Base-by-base conservation (phyloP, 2,329 filamentous ascomycete genomes). In the Pseudopyrenochaeta lycopersici region DNA sequence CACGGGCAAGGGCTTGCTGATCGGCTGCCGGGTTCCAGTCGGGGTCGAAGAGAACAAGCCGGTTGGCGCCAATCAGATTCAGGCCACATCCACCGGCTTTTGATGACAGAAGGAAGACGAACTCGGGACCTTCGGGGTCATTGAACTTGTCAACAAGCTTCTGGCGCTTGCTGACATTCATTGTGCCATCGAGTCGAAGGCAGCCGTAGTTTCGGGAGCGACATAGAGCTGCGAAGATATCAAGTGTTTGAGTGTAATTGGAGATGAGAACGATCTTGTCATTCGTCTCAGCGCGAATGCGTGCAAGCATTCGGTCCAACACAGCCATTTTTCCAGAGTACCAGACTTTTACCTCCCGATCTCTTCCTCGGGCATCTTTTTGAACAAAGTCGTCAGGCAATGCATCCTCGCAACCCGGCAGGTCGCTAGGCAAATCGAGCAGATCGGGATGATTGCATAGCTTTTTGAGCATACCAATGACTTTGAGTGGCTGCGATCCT, bases 241-340 rank as follows among this genome's bases (percentile, higher is more conserved):
- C 95, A 3, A 99, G 84, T 0, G 95, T 99, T 66, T 95, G 90
- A 0, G 95, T 99, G 77, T 98, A 99, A 72, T 99, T 99, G 76
- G 92, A 97, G 76, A 99, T 99, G 52, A 99, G 85, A 11, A 99
- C 95, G 68, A 99, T 99, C 77, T 99, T 99, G 84, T 99, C 95
- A 68, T 97, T 97, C 0, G 95, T 98, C 68, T 98, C 94, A 67
- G 93, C 89, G 14, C 92, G 91, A 64, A 99, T 99, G 23, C 94
- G 90, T 30, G 93, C 92, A 44, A 99, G 86, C 96, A 99, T 99
- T 52, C 93, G 88, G 71, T 97, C 95, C n/a, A 99, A 85, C 2
- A 99, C 95, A 68, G 91, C 88, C 92, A 99, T 97, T 77, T 99
- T 99, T 43, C 95, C 96, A 2, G 93, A 97, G 74, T 97, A 97